These are phyloP conservation scores for Trichoderma polysporum DNA, from an alignment of 2,329 filamentous ascomycete genomes.

Conservation along the genomic window DNA sequence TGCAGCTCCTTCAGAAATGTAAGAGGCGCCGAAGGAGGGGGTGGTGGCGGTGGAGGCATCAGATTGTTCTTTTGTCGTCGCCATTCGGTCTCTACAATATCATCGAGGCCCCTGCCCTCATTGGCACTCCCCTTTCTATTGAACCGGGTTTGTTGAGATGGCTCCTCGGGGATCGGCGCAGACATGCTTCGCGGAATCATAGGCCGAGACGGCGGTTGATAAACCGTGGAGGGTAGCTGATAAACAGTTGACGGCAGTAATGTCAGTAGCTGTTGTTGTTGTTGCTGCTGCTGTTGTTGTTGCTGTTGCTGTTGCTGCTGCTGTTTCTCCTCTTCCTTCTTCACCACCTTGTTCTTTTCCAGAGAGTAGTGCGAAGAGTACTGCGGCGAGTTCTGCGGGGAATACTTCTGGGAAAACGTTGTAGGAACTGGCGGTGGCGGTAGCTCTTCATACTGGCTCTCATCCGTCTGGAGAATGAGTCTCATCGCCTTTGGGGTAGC, in stretches of 20 bases:
- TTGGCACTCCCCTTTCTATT: constrained; percentile 38
- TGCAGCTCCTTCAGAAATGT: constrained; percentile 62
- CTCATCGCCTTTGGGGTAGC: constrained; percentile 91
- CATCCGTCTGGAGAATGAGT: constrained; percentile 65
- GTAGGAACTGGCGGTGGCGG: constrained; percentile 52
- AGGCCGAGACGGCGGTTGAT: constrained; percentile 53
- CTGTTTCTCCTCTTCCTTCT: constrained; percentile 8
- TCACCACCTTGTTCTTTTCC: constrained; percentile 30
- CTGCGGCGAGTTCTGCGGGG: constrained; percentile 37
- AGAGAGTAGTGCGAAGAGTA: constrained; percentile 30
- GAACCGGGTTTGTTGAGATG: constrained; percentile 28
- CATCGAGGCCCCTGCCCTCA: constrained; percentile 49
- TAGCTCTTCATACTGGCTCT: constrained; percentile 35
- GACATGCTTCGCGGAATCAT: constrained; percentile 62
- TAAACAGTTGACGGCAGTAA: constrained; percentile 61
- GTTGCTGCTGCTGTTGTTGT: constrained; percentile 22
- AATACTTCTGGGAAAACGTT: constrained; percentile 45
- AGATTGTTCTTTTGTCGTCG: constrained; percentile 52
- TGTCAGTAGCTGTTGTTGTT: constrained; percentile 40
- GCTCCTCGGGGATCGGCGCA: constrained; percentile 49
- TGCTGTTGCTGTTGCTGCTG: not conserved
- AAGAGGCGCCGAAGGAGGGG: constrained; percentile 48
- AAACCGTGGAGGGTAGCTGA: constrained; percentile 60
- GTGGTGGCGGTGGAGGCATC: constrained; percentile 52
- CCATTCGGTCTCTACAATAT: constrained; percentile 42